Evolutionary conservation across 2,329 filamentous ascomycete genomes (phyloP), one percentile per base, ranked within the genome.

Genomic region (Cladophialophora psammophila): DNA sequence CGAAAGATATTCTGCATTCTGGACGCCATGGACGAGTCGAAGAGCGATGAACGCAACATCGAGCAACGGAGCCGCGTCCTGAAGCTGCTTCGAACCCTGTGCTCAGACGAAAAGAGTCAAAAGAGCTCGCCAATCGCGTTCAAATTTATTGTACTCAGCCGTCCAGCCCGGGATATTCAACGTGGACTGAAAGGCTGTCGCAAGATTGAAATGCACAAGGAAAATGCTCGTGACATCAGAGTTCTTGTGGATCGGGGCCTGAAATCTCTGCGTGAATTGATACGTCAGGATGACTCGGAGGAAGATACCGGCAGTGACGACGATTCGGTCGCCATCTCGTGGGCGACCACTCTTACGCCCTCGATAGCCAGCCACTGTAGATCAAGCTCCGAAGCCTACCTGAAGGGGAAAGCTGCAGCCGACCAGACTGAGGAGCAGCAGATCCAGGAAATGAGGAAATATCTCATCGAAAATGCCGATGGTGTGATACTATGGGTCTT

Each of bases 221-320:
- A 42, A 42, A 42, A 42, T 42, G 40, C 40, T 42, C 40, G 40
- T 42, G 40, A 42, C 40, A 42, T 42, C 40, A 12, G 40, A 42
- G 40, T 42, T 42, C 40, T 42, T 42, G 40, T 42, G 40, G 40
- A 42, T 42, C 40, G 4, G 40, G 40, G 40, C 2, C n/a, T 42
- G 40, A 42, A 42, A 42, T 42, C 40, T 42, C n/a, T 42, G 40
- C 40, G 40, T 42, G 40, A 42, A 42, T 42, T 42, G 40, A 42
- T 42, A n/a, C 40, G 40, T n/a, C 40, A 42, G 40, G 40, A 42
- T 42, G 40, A 42, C 40, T 42, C 40, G 40, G 40, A 42, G n/a
- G 40, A 42, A 42, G 40, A 42, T n/a, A 42, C 40, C 40, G n/a
- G 12, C 10, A 42, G 40, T 42, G 12, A 42, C 40, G 40, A 42